Evolutionary conservation across 257 asterid genomes (phyloP).

Genomic region (Solanum etuberosum): DNA sequence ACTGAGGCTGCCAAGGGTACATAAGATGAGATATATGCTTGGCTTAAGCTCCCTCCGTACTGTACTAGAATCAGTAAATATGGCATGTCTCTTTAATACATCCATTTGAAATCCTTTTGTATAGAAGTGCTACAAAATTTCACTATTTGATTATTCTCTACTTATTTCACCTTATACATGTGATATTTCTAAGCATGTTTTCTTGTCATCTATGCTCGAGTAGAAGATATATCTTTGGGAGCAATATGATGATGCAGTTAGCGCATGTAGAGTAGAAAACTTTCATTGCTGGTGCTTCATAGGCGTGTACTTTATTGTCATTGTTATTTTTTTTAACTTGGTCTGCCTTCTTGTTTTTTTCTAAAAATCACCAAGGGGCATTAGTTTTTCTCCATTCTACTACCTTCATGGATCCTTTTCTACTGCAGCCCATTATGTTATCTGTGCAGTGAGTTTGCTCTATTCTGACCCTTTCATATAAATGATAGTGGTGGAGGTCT

Average conservation of each 20-base stretch:
- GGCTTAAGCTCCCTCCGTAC: not conserved
- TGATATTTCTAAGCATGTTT: not conserved
- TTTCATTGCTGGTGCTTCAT: not conserved
- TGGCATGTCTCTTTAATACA: not conserved
- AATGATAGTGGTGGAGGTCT: slow-evolving; percentile 70
- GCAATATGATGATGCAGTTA: not conserved
- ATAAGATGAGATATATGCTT: not conserved
- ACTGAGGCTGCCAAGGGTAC: not conserved
- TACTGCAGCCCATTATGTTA: not conserved
- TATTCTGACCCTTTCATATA: not conserved
- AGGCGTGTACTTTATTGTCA: not conserved
- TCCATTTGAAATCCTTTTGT: not conserved
- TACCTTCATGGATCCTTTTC: not conserved
- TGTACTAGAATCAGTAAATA: not conserved
- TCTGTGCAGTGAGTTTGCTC: not conserved
- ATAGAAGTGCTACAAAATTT: not conserved
- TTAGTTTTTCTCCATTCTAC: not conserved
- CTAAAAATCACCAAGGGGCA: not conserved
- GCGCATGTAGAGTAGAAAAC: not conserved
- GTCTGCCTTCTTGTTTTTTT: too few species aligned
- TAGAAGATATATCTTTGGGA: not conserved
- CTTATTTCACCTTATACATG: not conserved
- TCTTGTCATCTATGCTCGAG: not conserved
- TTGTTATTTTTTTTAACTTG: not conserved
- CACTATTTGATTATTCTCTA: not conserved